Conservation (phyloP, 176 grass and related monocot species). For the Paspalum vaginatum region DNA sequence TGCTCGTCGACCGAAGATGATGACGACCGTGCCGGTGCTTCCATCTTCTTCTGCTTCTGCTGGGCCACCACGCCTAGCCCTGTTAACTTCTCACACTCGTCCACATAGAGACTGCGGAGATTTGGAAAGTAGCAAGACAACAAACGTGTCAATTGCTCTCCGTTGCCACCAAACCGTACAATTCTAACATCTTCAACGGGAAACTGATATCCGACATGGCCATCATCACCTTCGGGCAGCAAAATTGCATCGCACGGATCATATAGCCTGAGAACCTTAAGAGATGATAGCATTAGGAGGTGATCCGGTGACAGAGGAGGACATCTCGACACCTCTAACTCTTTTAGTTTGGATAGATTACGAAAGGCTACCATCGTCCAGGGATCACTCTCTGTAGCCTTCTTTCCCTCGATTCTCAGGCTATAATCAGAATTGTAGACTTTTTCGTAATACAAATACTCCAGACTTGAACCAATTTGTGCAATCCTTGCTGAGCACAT, state of each 20-base stretch:
- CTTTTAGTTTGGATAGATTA: not conserved
- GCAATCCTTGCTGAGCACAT: rapidly evolving
- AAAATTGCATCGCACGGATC: rapidly evolving
- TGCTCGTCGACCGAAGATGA: not conserved
- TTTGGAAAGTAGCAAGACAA: not conserved
- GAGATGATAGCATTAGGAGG: not conserved
- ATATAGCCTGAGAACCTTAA: rapidly evolving
- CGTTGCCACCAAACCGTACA: rapidly evolving
- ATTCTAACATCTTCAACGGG: rapidly evolving
- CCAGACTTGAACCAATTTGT: not conserved
- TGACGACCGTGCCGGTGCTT: not conserved
- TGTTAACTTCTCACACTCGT: rapidly evolving
- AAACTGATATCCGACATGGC: not conserved
- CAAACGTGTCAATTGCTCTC: not conserved
- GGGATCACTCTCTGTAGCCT: not conserved
- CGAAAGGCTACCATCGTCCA: not conserved
- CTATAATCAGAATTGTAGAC: not conserved
- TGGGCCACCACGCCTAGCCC: not conserved
- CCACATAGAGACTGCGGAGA: rapidly evolving
- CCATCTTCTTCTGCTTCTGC: not conserved
- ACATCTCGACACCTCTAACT: rapidly evolving
- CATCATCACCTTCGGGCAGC: no score
- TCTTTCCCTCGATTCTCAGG: not conserved
- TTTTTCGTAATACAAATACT: rapidly evolving
- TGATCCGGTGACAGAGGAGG: not conserved